phyloP scores from a whole-genome alignment of 495 filamentous ascomycete species.

The Annulohypoxylon stygium region DNA sequence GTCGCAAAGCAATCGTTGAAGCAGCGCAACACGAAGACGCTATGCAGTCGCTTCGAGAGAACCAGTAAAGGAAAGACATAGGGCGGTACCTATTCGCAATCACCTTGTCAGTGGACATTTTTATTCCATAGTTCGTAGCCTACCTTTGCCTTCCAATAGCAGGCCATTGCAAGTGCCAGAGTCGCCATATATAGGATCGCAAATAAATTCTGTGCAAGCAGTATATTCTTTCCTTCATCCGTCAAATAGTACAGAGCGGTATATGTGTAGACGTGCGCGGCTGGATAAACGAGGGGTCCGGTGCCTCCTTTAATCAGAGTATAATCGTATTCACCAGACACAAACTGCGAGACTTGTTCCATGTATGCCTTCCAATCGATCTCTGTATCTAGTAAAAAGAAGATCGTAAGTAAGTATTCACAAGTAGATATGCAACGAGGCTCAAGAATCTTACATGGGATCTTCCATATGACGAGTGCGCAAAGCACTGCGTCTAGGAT shows the following conservation, averaged over 20 bases:
- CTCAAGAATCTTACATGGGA: constrained; percentile 77
- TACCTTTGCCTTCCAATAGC: constrained; percentile 82
- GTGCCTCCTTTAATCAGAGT: constrained; percentile 86
- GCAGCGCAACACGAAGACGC: constrained; percentile 88
- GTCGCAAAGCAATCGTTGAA: constrained; percentile 96
- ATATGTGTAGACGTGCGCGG: constrained; percentile 93
- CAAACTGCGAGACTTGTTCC: constrained; percentile 85
- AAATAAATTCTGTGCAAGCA: constrained; percentile 84
- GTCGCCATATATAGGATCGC: constrained; percentile 80
- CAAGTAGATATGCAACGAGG: background rate
- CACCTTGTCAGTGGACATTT: constrained; percentile 19
- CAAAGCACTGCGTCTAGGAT: constrained; percentile 80
- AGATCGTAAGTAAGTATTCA: constrained; percentile 8
- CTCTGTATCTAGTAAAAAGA: constrained; percentile 80
- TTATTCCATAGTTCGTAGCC: constrained; percentile 11
- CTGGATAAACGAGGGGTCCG: constrained; percentile 94
- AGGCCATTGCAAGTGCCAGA: constrained; percentile 80
- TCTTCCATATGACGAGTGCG: constrained; percentile 80
- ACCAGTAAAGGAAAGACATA: constrained; percentile 90
- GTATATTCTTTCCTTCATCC: constrained; percentile 78
- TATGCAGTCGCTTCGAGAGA: constrained; percentile 92
- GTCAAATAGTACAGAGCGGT: constrained; percentile 82
- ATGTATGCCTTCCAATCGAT: constrained; percentile 99
- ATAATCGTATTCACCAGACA: constrained; percentile 90
- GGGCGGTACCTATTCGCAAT: constrained; percentile 74